Evolutionary conservation across 2,329 filamentous ascomycete genomes (phyloP).

Genomic region (Xylaria sp.): DNA sequence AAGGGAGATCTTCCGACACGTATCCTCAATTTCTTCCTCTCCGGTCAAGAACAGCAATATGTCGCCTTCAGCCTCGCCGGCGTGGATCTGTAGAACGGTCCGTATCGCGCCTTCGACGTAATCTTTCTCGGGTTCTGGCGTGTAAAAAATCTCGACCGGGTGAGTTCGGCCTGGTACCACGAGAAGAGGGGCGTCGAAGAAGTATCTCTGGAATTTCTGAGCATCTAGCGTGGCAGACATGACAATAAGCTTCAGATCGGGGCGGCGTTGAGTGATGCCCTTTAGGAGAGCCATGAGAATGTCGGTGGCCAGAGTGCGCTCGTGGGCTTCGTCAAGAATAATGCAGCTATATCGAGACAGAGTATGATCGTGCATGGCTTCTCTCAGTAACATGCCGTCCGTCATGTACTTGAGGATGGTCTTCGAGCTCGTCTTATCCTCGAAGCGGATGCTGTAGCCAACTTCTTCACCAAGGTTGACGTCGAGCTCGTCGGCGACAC

Average conservation of each 20-base stretch:
- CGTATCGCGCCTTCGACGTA: conserved; percentile 96
- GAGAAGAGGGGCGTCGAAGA: conserved; percentile 91
- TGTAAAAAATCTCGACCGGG: conserved; percentile 98
- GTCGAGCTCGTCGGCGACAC: conserved; percentile 97
- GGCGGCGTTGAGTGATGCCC: conserved; percentile 81
- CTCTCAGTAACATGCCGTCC: conserved; percentile 95
- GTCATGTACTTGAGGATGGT: conserved; percentile 99
- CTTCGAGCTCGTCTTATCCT: conserved; percentile 88
- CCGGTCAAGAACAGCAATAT: conserved; percentile 95
- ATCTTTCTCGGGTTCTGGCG: conserved; percentile 92
- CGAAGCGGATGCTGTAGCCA: conserved; percentile 98
- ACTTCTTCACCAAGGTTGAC: conserved; percentile 93
- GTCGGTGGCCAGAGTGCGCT: conserved; percentile 95
- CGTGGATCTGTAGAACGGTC: conserved; percentile 96
- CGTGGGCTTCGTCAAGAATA: conserved; percentile 98
- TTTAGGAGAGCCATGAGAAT: conserved; percentile 97
- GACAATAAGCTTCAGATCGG: conserved; percentile 97
- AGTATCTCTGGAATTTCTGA: conserved; percentile 97
- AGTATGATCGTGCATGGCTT: conserved; percentile 95
- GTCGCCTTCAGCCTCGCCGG: conserved; percentile 90
- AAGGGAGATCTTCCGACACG: conserved; percentile 87
- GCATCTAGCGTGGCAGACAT: conserved; percentile 98
- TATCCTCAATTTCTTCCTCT: conserved; percentile 98
- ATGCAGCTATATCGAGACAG: conserved; percentile 95
- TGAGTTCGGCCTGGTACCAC: conserved; percentile 95